phyloP scores from a whole-genome alignment of 2,329 filamentous ascomycete species.

The Hortaea werneckii region DNA sequence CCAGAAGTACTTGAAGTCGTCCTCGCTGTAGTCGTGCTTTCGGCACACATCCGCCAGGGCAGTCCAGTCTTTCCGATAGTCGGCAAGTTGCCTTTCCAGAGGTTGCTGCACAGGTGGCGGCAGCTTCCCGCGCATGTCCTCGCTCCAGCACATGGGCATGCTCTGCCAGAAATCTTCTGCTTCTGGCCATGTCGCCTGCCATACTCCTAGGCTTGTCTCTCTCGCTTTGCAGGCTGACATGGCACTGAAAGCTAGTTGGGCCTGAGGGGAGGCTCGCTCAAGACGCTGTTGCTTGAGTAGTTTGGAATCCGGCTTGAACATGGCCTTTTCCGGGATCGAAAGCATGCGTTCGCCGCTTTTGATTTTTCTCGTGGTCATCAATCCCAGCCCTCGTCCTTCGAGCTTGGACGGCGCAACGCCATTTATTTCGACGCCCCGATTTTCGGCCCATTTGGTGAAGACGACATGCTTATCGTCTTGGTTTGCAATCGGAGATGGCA shows the following conservation, averaged over 20 bases:
- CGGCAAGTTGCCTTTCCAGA: conserved; percentile 20
- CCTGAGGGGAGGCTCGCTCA: conserved; percentile 40
- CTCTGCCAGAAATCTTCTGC: conserved; percentile 47
- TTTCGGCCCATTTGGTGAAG: conserved; percentile 59
- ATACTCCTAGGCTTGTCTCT: conserved; percentile 7
- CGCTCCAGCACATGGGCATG: conserved; percentile 48
- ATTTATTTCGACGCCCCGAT: conserved; percentile 55
- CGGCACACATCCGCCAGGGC: conserved; percentile 6
- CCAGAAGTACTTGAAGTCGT: conserved; percentile 47
- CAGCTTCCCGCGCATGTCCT: conserved; percentile 29
- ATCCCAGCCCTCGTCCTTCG: conserved; percentile 64
- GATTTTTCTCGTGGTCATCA: conserved; percentile 59
- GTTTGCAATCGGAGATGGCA: neutral
- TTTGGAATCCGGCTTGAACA: conserved; percentile 53
- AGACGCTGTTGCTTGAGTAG: conserved; percentile 33
- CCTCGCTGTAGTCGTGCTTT: conserved; percentile 20
- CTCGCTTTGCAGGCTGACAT: conserved; percentile 9
- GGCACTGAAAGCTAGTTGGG: conserved; percentile 50
- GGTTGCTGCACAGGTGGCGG: conserved; percentile 27
- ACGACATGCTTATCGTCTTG: conserved; percentile 32
- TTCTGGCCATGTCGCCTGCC: conserved; percentile 46
- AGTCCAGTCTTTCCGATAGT: conserved; percentile 18
- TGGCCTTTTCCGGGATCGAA: conserved; percentile 51
- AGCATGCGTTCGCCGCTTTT: conserved; percentile 53
- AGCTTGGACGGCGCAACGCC: conserved; percentile 58